phyloP scores from a whole-genome alignment of 208 protist genomes.

The Acanthamoeba quina region DNA sequence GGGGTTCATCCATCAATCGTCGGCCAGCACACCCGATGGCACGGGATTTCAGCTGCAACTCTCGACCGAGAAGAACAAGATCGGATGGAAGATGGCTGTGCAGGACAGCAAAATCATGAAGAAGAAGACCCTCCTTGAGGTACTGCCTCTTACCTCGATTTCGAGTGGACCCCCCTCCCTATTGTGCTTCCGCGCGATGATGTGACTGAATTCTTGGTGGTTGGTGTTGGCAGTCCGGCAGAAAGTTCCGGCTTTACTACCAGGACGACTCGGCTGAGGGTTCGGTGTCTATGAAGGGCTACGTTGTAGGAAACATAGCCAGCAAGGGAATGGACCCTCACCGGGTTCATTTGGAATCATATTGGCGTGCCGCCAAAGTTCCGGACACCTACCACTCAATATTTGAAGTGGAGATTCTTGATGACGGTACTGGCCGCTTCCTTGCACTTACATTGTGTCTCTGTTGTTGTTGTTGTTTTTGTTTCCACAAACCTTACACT shows the following conservation, averaged over 20 bases:
- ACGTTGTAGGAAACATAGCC: slow-evolving; percentile 49
- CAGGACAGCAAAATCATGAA: slow-evolving; percentile 53
- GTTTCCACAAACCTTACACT: no score
- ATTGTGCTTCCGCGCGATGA: background rate
- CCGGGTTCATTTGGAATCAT: slow-evolving; percentile 21
- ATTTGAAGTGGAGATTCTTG: slow-evolving; percentile 53
- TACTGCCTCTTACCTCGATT: background rate
- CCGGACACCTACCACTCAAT: slow-evolving; percentile 67
- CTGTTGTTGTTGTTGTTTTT: no score
- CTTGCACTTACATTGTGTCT: no score
- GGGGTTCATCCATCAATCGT: slow-evolving; percentile 60
- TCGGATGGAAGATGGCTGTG: slow-evolving; percentile 58
- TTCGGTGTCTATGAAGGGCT: slow-evolving; percentile 12
- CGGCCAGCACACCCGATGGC: slow-evolving; percentile 23
- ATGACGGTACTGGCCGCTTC: background rate
- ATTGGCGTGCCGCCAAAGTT: background rate
- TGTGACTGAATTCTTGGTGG: background rate
- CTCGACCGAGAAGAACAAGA: slow-evolving; percentile 38
- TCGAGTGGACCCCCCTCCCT: no score
- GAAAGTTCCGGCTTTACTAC: slow-evolving; percentile 65
- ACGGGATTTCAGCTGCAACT: slow-evolving; percentile 38
- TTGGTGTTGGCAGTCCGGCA: background rate
- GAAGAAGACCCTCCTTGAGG: slow-evolving; percentile 50
- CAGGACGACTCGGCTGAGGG: slow-evolving; percentile 31
- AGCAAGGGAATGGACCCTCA: slow-evolving; percentile 43